Evolutionary conservation across 768 basidiomycete genomes (phyloP).

Genomic region (Hygrophoropsis aurantiaca): DNA sequence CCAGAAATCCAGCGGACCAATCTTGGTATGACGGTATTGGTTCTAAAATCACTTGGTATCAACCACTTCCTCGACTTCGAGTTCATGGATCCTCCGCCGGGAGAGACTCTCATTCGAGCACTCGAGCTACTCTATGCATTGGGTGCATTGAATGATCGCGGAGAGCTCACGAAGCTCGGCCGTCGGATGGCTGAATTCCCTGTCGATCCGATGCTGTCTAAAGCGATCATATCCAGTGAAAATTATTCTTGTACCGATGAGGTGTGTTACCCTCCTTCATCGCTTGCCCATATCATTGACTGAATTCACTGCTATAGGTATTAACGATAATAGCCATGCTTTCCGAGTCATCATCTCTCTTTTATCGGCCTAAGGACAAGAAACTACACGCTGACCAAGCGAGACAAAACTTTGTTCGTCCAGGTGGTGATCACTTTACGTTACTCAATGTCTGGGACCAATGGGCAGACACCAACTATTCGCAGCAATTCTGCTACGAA

Average conservation of each 20-base stretch:
- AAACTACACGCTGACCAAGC: slow-evolving; percentile 97
- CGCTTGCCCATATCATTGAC: neutral
- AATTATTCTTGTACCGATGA: slow-evolving; percentile 94
- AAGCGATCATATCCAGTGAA: slow-evolving; percentile 95
- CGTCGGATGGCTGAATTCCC: slow-evolving; percentile 99
- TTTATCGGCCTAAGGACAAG: slow-evolving; percentile 98
- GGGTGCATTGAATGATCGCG: slow-evolving; percentile 93
- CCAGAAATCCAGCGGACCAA: slow-evolving; percentile 99
- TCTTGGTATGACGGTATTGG: slow-evolving; percentile 89
- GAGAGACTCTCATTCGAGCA: slow-evolving; percentile 95
- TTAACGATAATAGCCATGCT: slow-evolving; percentile 98
- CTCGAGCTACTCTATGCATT: slow-evolving; percentile 93
- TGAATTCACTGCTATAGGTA: slow-evolving; percentile 47
- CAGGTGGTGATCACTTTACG: slow-evolving; percentile 98
- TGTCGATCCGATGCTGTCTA: slow-evolving; percentile 96
- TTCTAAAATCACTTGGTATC: slow-evolving; percentile 96
- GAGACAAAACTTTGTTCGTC: slow-evolving; percentile 92
- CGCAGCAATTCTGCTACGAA: slow-evolving; percentile 95
- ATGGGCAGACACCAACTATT: slow-evolving; percentile 97
- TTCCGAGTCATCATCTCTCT: slow-evolving; percentile 90
- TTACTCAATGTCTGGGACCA: slow-evolving; percentile 98
- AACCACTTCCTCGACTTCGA: slow-evolving; percentile 98
- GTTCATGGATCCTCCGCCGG: slow-evolving; percentile 97
- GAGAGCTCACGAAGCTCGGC: slow-evolving; percentile 96
- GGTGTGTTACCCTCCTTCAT: slow-evolving; percentile 44